Percentiles rank a stretch among this genome's conserved stretches.
These are phyloP conservation scores for Ceratobasidium sp. DNA, from an alignment of 1,284 basidiomycete species.

Conservation along the genomic window DNA sequence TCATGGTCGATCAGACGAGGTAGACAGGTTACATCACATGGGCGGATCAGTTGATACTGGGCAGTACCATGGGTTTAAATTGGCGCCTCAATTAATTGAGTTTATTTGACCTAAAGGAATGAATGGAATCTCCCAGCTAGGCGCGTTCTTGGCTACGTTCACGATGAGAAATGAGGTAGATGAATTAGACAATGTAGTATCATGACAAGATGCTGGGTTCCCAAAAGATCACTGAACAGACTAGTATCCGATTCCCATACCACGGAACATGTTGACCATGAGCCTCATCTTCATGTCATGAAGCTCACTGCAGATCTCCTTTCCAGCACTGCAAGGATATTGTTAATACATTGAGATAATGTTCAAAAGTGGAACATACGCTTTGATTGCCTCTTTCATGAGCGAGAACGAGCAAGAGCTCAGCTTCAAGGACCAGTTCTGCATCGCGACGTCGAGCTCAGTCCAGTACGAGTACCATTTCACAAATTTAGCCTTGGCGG, in stretches of 20 bases:
- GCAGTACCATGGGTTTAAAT: not conserved
- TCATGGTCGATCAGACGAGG: constrained; percentile 5
- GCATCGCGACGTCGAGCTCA: not conserved
- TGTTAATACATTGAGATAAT: not conserved
- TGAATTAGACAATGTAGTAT: not conserved
- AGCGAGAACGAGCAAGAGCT: not conserved
- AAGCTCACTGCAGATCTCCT: not conserved
- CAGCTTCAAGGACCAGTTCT: not conserved
- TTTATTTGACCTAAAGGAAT: not conserved
- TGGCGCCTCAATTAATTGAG: not conserved
- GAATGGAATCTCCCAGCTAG: not conserved
- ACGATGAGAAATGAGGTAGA: not conserved
- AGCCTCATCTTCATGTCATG: constrained; percentile 22
- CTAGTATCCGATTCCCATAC: constrained; percentile 13
- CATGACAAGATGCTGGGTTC: not conserved
- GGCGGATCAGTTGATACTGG: not conserved
- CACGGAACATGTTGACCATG: constrained; percentile 12
- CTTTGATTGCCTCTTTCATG: not conserved
- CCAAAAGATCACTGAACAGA: not conserved
- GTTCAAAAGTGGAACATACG: not conserved
- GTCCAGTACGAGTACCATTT: constrained; percentile 11
- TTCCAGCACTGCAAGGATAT: not conserved
- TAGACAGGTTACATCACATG: not conserved
- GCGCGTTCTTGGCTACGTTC: not conserved
- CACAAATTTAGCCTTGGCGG: constrained; percentile 4